Evolutionary conservation across 345 rosid species (phyloP).

Genomic region (Raphanus raphanistrum): DNA sequence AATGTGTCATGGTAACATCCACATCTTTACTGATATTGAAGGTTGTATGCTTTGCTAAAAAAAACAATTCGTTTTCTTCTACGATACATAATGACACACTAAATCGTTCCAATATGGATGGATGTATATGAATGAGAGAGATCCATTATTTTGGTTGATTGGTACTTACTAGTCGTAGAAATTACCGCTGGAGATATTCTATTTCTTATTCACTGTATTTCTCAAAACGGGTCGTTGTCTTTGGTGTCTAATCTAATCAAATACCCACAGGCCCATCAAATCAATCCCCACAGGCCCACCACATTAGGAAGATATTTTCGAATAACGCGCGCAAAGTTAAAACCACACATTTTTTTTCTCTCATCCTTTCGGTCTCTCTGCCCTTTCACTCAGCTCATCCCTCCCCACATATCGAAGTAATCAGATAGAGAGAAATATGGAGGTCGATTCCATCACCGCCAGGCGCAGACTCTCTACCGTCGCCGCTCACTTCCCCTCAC

Average conservation of each 20-base stretch:
- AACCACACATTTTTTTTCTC: conserved; percentile 22
- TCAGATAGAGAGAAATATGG: conserved; percentile 49
- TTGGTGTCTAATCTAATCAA: neutral
- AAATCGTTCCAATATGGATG: neutral
- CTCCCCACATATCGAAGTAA: no score
- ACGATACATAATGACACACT: neutral
- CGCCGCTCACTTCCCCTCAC: conserved; percentile 56
- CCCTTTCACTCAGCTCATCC: neutral
- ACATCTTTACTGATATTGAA: neutral
- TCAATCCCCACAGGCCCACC: neutral
- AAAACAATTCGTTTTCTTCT: no score
- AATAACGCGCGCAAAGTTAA: conserved; percentile 27
- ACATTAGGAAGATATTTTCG: neutral
- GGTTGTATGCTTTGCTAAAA: no score
- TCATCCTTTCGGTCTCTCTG: neutral
- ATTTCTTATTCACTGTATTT: neutral
- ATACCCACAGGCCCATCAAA: neutral
- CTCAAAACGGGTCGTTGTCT: neutral
- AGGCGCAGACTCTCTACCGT: conserved; percentile 66
- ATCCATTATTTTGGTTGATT: no score
- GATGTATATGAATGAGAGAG: no score
- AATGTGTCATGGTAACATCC: neutral
- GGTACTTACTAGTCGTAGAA: no score
- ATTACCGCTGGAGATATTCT: neutral
- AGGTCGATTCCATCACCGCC: conserved; percentile 46